Base-by-base conservation (phyloP, 345 rosid species). In the Erysimum cheiranthoides region DNA sequence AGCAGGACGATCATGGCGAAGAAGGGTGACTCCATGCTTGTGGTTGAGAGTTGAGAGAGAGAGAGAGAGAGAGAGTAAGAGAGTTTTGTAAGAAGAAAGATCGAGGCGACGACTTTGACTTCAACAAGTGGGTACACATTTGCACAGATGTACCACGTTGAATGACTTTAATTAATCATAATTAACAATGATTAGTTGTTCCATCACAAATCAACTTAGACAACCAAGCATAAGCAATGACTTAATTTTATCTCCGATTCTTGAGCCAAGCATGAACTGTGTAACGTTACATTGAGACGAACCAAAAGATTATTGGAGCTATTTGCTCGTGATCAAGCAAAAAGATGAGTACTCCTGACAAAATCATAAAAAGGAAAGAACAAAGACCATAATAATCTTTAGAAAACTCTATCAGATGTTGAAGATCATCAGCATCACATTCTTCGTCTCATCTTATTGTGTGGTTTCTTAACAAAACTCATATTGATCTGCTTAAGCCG, bases 381-480 rank as follows among this genome's bases (percentile, higher is more conserved):
- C 35, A 70, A 54, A 70, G 16, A 45, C 13, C 10, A 45, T 43
- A 46, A 46, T 46, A 39, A 11, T 12, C 35, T 64, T 64, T 5
- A 39, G 47, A 10, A 13, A 62, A 17, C 8, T 40, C 52, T 28
- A 73, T 51, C 56, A 62, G 36, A 71, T 71, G 13, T 43, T 65
- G 36, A 3, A 49, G 52, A 17, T 51, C 9, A 40, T 36, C 50
- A 73, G 34, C 39, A 76, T 61, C 73, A 68, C 70, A 76, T 68
- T 34, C 70, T 68, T 13, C 74, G 53, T 53, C 89, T 84, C 93
- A 79, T 85, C 84, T n/a, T 73, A 14, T 73, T 80, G 18, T 71
- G 88, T 0, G 97, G 90, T 83, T 95, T 90, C 86, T 92, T 95
- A 74, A 95, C 97, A 54, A 90, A 92, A 80, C 99, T 95, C 43